Evolutionary conservation across 164 flowering plant species (phyloP).

Genomic region (Kalanchoe fedtschenkoi): DNA sequence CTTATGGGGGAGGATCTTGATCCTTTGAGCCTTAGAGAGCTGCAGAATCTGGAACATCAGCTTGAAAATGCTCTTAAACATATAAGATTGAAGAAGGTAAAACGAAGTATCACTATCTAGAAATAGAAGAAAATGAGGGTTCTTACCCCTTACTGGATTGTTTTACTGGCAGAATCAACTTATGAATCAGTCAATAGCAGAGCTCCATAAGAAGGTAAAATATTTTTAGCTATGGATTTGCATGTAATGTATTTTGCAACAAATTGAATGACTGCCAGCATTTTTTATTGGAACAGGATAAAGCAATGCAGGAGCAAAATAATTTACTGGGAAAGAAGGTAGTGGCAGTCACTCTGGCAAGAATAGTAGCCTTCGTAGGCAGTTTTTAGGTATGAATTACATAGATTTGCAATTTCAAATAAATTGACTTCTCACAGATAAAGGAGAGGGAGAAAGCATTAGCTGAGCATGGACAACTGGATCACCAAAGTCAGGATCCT

Average conservation of each 20-base stretch:
- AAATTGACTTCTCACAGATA: slow-evolving; percentile 13
- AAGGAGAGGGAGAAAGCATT: slow-evolving; percentile 32
- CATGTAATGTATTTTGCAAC: background rate
- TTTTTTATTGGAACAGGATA: slow-evolving; percentile 23
- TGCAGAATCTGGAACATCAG: slow-evolving; percentile 35
- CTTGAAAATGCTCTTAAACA: slow-evolving; percentile 43
- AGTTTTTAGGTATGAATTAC: background rate
- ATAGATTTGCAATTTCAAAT: background rate
- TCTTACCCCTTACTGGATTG: background rate
- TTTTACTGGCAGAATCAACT: slow-evolving; percentile 37
- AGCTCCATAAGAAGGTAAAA: slow-evolving; percentile 49
- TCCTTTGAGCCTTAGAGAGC: slow-evolving; percentile 29
- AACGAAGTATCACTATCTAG: background rate
- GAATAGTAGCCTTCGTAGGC: background rate
- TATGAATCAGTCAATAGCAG: slow-evolving; percentile 48
- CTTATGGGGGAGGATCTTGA: slow-evolving; percentile 42
- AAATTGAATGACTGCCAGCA: background rate
- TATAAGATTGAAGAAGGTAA: slow-evolving; percentile 38
- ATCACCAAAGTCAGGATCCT: slow-evolving; percentile 11
- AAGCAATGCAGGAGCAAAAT: slow-evolving; percentile 36
- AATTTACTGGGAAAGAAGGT: slow-evolving; percentile 41
- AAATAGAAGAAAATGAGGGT: background rate
- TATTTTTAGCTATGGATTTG: background rate
- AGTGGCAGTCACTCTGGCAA: background rate
- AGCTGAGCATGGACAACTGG: slow-evolving; percentile 15